Conservation (phyloP, 2,329 filamentous ascomycete species). For the Esteya vermicola region DNA sequence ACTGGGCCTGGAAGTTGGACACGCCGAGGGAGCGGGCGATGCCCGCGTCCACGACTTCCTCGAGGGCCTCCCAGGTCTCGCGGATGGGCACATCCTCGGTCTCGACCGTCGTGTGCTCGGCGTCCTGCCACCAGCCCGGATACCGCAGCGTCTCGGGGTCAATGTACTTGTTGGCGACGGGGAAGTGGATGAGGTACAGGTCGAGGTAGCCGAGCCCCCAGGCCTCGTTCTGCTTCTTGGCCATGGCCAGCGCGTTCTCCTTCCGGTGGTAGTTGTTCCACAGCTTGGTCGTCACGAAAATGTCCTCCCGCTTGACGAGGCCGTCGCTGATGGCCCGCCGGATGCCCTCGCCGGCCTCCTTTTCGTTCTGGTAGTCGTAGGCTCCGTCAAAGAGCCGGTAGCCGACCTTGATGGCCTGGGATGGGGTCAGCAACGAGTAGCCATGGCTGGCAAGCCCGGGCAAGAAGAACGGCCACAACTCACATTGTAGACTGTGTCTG, state of each 20-base stretch:
- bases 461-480: too few species aligned
- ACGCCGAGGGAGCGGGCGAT: conserved; percentile 64
- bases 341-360: conserved; percentile 62
- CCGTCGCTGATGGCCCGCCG: conserved; percentile 69
- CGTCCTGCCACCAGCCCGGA: conserved; percentile 62
- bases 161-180: conserved; percentile 72
- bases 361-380: conserved; percentile 70
- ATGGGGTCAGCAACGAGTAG: not conserved
- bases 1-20: conserved; percentile 67
- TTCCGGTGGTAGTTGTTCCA: conserved; percentile 85
- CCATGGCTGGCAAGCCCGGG: too few species aligned
- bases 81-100: conserved; percentile 33
- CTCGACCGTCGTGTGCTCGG: conserved; percentile 36
- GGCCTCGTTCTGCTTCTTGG: conserved; percentile 62
- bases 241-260: conserved; percentile 62
- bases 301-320: conserved; percentile 67
- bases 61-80: conserved; percentile 74
- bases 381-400: conserved; percentile 48
- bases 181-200: conserved; percentile 82
- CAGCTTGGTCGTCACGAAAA: conserved; percentile 87
- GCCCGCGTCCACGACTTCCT: conserved; percentile 53
- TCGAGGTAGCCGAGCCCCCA: conserved; percentile 85
- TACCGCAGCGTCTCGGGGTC: conserved; percentile 51
- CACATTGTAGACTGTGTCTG: conserved; percentile 61
- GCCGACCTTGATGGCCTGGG: conserved; percentile 41